Evolutionary conservation across 345 rosid species (phyloP).

Genomic region (Camelina sativa): DNA sequence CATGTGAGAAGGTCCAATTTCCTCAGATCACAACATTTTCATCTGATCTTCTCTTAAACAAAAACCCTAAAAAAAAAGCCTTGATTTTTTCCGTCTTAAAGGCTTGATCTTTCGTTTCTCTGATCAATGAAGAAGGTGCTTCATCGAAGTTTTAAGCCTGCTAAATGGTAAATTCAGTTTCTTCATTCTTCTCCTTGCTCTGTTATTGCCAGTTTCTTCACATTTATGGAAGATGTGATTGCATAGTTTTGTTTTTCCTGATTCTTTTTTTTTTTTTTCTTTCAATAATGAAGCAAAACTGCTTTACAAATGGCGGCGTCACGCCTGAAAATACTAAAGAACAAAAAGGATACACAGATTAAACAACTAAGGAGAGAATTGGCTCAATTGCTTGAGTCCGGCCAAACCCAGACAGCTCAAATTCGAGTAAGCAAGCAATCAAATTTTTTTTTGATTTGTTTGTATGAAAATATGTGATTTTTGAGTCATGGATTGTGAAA

Average conservation of each 20-base stretch:
- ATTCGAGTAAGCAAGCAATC: slow-evolving; percentile 58
- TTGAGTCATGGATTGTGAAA: not conserved
- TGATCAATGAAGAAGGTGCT: slow-evolving; percentile 50
- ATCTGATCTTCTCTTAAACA: not conserved
- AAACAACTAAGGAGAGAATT: slow-evolving; percentile 77
- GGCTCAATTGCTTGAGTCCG: slow-evolving; percentile 80
- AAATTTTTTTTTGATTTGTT: not conserved
- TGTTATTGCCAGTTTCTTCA: no score
- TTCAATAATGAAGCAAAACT: slow-evolving; percentile 62
- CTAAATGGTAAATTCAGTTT: slow-evolving; percentile 57
- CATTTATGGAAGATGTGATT: no score
- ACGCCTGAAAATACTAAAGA: slow-evolving; percentile 77
- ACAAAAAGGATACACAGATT: slow-evolving; percentile 66
- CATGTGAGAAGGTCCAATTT: slow-evolving; percentile 19
- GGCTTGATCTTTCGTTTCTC: slow-evolving; percentile 15
- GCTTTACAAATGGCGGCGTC: slow-evolving; percentile 73
- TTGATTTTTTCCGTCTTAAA: not conserved
- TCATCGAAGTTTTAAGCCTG: slow-evolving; percentile 89
- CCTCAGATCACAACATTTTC: slow-evolving; percentile 23
- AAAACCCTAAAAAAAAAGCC: slow-evolving; percentile 11
- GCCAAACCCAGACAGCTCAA: slow-evolving; percentile 80
- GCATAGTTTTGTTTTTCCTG: not conserved
- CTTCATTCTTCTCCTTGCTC: no score
- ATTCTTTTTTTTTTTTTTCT: not conserved
- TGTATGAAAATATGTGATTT: not conserved